Base-by-base conservation (phyloP, 768 basidiomycete genomes). In the Rhodotorula graminis region DNA sequence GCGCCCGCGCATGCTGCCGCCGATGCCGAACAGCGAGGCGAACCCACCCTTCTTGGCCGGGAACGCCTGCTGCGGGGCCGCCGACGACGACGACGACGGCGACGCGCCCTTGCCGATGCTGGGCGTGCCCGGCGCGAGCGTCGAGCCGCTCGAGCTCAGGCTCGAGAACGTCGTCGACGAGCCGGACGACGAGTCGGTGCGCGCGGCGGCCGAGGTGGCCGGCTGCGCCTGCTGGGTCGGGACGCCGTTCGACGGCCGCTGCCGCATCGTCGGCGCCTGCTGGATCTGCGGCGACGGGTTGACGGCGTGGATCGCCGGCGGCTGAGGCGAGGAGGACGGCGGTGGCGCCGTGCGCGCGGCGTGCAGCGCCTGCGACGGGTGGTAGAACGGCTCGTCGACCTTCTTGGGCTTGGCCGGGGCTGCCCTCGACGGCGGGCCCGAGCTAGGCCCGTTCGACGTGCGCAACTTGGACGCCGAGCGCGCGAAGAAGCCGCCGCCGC, bases 301-400 rank as follows among this genome's bases (percentile, higher is more conserved):
- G 46, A 66, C 33, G 5, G 65, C 65, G 44, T 57, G 65, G 57
- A 66, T 66, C 23, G 46, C 10, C 14, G 40, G 42, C 64, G 23
- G 64, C 40, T 49, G 61, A 37, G 64, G n/a, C 53, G 64, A 31
- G 1, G 50, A 25, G 23, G 50, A 25, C 12, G 44, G 40, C 9
- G 29, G 31, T 2, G 29, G 33, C 27, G 65, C 23, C 2, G 64
- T 19, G 11, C 15, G 27, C 27, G 53, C 37, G 7, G 53, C 8
- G 44, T 42, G 27, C 4, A 56, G 40, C 55, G 29, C 44, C 37
- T 66, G 65, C 29, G 65, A 66, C 10, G 65, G 65, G 57, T 66
- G 65, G 65, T 49, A 66, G 47, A 66, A 66, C 29, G 56, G 46
- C 56, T 58, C 65, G 46, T 47, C 31, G n/a, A 15, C n/a, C 64